phyloP scores from a whole-genome alignment of 495 filamentous ascomycete species.

The Tetracladium setigerum region DNA sequence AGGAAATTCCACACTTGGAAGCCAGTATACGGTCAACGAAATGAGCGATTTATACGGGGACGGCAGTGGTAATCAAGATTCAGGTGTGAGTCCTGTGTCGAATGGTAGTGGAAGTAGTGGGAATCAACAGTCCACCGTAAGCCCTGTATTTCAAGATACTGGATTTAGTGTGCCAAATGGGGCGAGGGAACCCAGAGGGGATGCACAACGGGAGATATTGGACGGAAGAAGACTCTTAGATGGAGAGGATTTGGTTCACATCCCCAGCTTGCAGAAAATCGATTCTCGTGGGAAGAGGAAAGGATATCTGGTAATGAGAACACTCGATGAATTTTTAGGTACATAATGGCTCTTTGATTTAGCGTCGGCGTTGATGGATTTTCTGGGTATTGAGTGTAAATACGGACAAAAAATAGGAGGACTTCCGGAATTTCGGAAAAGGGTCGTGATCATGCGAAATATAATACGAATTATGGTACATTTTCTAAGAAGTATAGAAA shows the following conservation, averaged over 20 bases:
- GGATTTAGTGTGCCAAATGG: neutral
- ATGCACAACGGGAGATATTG: neutral
- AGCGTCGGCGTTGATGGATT: too few relatives aligned
- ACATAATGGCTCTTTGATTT: too few relatives aligned
- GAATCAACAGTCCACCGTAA: conserved; percentile 1
- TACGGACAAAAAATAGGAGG: too few relatives aligned
- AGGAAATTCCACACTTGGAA: conserved; percentile 31
- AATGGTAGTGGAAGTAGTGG: conserved; percentile 1
- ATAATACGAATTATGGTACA: too few relatives aligned
- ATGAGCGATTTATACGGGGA: conserved; percentile 11
- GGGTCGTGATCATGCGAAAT: too few relatives aligned
- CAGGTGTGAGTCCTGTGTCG: conserved; percentile 2
- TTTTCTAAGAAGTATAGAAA: too few relatives aligned
- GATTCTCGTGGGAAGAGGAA: conserved; percentile 45
- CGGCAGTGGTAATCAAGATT: neutral
- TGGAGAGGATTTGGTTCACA: conserved; percentile 39
- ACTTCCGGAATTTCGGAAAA: too few relatives aligned
- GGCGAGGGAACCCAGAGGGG: neutral
- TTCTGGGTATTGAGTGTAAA: too few relatives aligned
- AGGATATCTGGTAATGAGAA: conserved; percentile 15
- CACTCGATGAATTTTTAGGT: too few relatives aligned
- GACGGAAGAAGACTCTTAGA: conserved; percentile 6
- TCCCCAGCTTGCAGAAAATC: conserved; percentile 42
- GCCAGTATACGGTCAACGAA: conserved; percentile 43
- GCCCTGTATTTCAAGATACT: conserved; percentile 1